Evolutionary conservation across 2,329 filamentous ascomycete species (phyloP), one percentile per base, ranked within the genome.

Genomic region (Dryadomyces quercus-mongolicae): DNA sequence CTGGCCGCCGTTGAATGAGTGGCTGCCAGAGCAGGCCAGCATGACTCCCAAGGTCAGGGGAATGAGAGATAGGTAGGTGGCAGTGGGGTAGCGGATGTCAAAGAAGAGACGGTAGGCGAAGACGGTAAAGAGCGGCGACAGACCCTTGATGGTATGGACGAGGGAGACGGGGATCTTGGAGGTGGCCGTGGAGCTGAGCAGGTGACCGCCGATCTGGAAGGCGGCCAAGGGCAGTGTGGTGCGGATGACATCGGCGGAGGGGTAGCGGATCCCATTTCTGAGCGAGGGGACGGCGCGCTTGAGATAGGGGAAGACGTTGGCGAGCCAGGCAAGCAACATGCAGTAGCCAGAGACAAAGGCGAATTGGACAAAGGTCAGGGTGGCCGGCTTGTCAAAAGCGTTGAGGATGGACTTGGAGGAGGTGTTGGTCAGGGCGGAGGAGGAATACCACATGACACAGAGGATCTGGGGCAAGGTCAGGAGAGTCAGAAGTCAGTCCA

Each of bases 381-480:
- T 96, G 36, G 93, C 86, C 1, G 92, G 92, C 69, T 89, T 93
- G 56, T 88, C 83, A 60, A 96, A 88, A 46, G 88, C 87, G 61
- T 89, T 96, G 58, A 97, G 76, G 64, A 98, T 98, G 18, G 92
- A 88, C 72, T 98, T 98, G 52, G 93, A 96, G 22, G 93, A 97
- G 2, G 93, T 96, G 67, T 97, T 98, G 58, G 93, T 96, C 62
- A 97, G 74, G 58, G 94, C 93, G 46, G 92, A 97, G 22, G 91
- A 95, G 67, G 87, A 80, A 74, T 97, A 98, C 93, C 93, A 97
- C 65, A 92, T 71, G 55, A 91, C 72, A 70, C 92, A 97, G 50
- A 96, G 82, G 51, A 79, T 70, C 92, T 96, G 51, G 22, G 18
- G 25, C 2, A 20, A 18, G 44, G 25, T 31, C 52, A 53, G 51